Base-by-base conservation (phyloP, 257 asterid species). In the Plantago major region DNA sequence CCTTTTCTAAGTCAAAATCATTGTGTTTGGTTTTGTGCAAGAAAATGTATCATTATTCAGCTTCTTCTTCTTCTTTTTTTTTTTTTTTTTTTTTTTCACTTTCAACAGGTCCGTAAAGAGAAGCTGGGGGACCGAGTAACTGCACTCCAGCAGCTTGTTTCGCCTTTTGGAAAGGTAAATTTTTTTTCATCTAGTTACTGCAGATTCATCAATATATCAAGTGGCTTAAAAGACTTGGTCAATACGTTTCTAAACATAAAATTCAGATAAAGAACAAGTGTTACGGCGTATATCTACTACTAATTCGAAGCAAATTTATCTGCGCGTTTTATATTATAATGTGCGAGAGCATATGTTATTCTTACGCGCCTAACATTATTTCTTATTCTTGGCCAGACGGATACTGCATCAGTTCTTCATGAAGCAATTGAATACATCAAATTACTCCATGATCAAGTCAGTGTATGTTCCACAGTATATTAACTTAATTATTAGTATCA, bases 131-230 rank as follows among this genome's bases (percentile, higher is more conserved):
- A 90, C 82, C 82, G 97, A 70, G 69, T 90, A 67, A 90, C 97
- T 68, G 97, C 97, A 56, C 89, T 90, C 71, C 97, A 87, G 81
- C 96, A 90, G 74, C 67, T 90, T 80, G 97, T 90, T 76, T 85
- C 97, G 47, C 97, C 97, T 78, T 90, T 90, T 63, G 97, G 97
- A 78, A 90, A 90, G 97, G 97, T 87, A 69, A n/a, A 67, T 48
- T 48, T 17, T 52, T 52, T 50, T 33, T 13, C 13, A 22, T 5
- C 38, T 52, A 10, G 19, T 52, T 3, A 22, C 28, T 16, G 22
- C 58, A 52, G 38, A 52, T 22, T 52, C 30, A 52, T 37, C 40
- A 22, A 33, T 13, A 55, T 55, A 55, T 14, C 45, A 33, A 10
- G 22, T n/a, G 60, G 30, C 6, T 37, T 10, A 2, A 55, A 13